These are phyloP conservation scores for Pseudogymnoascus sp. DNA, from an alignment of 2,329 filamentous ascomycete genomes.

Conservation along the genomic window DNA sequence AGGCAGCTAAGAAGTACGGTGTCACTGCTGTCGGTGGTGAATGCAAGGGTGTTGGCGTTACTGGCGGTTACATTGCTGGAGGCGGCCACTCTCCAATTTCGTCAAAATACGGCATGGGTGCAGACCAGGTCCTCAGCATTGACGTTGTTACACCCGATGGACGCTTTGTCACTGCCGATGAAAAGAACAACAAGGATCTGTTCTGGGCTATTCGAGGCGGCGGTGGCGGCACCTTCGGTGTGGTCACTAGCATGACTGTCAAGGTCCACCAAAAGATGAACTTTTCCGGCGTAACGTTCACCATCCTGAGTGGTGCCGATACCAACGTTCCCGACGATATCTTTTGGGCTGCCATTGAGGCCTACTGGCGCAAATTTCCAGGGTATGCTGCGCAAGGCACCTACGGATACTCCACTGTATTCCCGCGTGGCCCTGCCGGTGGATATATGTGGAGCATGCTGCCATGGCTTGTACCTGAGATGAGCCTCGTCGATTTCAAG, in stretches of 20 bases:
- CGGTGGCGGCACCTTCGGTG: constrained; percentile 47
- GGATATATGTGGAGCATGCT: constrained; percentile 10
- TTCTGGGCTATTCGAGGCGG: constrained; percentile 56
- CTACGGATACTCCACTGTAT: constrained; percentile 25
- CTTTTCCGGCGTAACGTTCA: constrained; percentile 31
- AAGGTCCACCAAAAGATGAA: constrained; percentile 39
- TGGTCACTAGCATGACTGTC: constrained; percentile 48
- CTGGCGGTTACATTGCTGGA: constrained; percentile 47
- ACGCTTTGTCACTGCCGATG: constrained; percentile 40
- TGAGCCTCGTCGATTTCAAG: constrained; percentile 19
- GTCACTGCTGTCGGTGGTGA: constrained; percentile 42
- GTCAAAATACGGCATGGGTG: constrained; percentile 48
- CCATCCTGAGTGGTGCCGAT: constrained; percentile 38
- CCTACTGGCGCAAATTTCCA: constrained; percentile 34
- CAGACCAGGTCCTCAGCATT: constrained; percentile 52
- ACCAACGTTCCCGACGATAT: constrained; percentile 30
- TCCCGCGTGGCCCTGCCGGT: constrained; percentile 27
- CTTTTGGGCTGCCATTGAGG: constrained; percentile 42
- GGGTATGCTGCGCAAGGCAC: constrained; percentile 1
- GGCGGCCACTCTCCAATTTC: constrained; percentile 51
- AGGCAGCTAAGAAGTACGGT: constrained; percentile 35
- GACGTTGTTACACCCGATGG: constrained; percentile 45
- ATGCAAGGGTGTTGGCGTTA: constrained; percentile 38
- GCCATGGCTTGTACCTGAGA: constrained; percentile 23
- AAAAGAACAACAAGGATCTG: constrained; percentile 44